phyloP scores from a whole-genome alignment of 345 rosid genomes.

The Citrus trifoliata region DNA sequence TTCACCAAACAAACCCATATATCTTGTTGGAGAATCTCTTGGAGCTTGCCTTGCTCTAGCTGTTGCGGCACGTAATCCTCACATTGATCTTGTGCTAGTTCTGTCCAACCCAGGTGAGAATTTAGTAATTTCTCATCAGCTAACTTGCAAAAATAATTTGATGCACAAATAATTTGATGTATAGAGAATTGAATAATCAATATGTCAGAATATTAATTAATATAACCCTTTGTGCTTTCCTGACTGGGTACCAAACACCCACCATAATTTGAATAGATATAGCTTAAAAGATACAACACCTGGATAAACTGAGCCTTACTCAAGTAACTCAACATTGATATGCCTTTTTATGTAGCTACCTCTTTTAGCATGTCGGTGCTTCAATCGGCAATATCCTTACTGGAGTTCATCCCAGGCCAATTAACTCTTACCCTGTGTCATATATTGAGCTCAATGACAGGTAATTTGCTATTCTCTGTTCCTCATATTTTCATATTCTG shows the following conservation, averaged over 20 bases:
- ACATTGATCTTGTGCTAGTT: constrained; percentile 59
- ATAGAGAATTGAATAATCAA: too few relatives aligned
- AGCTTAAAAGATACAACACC: too few relatives aligned
- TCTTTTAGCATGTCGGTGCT: constrained; percentile 58
- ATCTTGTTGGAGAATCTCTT: constrained; percentile 79
- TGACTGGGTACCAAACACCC: too few relatives aligned
- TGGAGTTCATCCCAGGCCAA: constrained; percentile 43
- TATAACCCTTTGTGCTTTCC: too few relatives aligned
- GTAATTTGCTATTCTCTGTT: constrained; percentile 26
- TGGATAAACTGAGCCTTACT: not conserved
- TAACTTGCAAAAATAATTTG: too few relatives aligned
- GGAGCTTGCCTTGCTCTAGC: constrained; percentile 78
- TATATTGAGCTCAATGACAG: constrained; percentile 44
- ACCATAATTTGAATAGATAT: too few relatives aligned
- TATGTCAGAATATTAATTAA: too few relatives aligned
- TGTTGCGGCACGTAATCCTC: constrained; percentile 66
- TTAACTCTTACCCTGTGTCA: constrained; percentile 18
- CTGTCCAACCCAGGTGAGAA: constrained; percentile 68
- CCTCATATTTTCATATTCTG: not conserved
- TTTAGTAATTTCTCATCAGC: not conserved
- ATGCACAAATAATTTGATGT: not conserved
- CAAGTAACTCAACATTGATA: not conserved
- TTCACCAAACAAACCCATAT: constrained; percentile 58
- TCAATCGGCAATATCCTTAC: constrained; percentile 48
- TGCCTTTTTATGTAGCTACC: constrained; percentile 47